phyloP scores from a whole-genome alignment of 2,329 filamentous ascomycete species.

The Trichoderma polysporum region DNA sequence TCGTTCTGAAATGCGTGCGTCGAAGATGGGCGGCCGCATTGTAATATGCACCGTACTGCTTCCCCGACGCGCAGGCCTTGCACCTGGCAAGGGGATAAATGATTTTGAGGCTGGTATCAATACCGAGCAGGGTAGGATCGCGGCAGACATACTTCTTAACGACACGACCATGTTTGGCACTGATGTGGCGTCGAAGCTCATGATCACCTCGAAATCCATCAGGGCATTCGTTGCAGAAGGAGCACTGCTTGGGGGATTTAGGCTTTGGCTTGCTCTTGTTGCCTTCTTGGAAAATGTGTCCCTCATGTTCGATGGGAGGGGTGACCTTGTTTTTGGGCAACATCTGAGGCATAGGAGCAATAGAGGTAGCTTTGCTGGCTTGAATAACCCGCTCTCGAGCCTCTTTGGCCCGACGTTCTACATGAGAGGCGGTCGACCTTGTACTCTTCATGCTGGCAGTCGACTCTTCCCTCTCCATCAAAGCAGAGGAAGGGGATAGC shows the following conservation, averaged over 20 bases:
- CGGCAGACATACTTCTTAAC: slow-evolving; percentile 60
- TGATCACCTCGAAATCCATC: slow-evolving; percentile 85
- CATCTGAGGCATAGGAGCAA: slow-evolving; percentile 47
- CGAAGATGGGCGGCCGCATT: slow-evolving; percentile 90
- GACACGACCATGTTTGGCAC: slow-evolving; percentile 59
- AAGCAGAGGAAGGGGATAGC: slow-evolving; percentile 30
- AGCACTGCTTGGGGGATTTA: slow-evolving; percentile 69
- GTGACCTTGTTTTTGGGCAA: slow-evolving; percentile 22
- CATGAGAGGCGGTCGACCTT: slow-evolving; percentile 44
- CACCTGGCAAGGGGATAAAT: slow-evolving; percentile 71
- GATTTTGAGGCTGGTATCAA: slow-evolving; percentile 47
- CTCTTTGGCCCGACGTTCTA: slow-evolving; percentile 49
- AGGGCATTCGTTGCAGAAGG: slow-evolving; percentile 67
- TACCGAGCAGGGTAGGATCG: slow-evolving; percentile 47
- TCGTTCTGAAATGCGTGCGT: slow-evolving; percentile 80
- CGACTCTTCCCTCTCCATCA: slow-evolving; percentile 52
- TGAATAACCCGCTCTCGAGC: slow-evolving; percentile 47
- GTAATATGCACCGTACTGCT: slow-evolving; percentile 88
- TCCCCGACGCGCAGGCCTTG: slow-evolving; percentile 75
- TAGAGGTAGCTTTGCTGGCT: slow-evolving; percentile 37
- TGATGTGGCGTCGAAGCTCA: slow-evolving; percentile 69
- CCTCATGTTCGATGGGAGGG: neutral
- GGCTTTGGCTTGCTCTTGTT: slow-evolving; percentile 55
- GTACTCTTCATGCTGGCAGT: slow-evolving; percentile 43
- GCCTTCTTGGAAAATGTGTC: slow-evolving; percentile 35